Evolutionary conservation across 345 rosid genomes (phyloP).

Genomic region (Cardamine chenopodiifolia): DNA sequence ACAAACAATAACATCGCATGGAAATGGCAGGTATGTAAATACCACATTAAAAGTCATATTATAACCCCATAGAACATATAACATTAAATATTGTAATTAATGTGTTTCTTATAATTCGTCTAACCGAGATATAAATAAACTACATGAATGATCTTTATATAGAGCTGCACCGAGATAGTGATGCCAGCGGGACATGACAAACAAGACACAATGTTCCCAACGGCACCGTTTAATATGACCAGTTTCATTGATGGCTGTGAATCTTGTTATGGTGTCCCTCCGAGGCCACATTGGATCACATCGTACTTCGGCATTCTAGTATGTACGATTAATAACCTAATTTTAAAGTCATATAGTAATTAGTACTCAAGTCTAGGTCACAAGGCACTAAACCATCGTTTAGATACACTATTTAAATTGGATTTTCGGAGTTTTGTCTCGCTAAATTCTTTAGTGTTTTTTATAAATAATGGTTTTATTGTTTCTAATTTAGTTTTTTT

Average conservation of each 20-base stretch:
- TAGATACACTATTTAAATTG: neutral
- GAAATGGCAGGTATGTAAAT: conserved; percentile 50
- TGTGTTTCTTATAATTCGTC: neutral
- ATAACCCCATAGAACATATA: neutral
- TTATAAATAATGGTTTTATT: too few relatives aligned
- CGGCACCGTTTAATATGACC: conserved; percentile 50
- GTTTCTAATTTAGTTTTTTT: neutral
- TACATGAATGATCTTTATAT: neutral
- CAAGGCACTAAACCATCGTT: neutral
- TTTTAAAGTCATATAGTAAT: neutral
- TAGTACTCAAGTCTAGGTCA: neutral
- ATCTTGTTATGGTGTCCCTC: conserved; percentile 53
- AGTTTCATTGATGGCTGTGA: conserved; percentile 48
- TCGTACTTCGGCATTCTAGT: conserved; percentile 58
- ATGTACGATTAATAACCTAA: conserved; percentile 2
- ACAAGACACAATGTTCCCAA: conserved; percentile 59
- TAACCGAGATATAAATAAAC: neutral
- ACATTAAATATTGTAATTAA: neutral
- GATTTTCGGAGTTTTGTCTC: neutral
- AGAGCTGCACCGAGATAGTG: conserved; percentile 75
- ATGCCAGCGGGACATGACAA: conserved; percentile 57
- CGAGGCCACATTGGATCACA: conserved; percentile 75
- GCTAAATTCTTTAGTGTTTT: too few relatives aligned
- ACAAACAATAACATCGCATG: conserved; percentile 38
- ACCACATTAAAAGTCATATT: neutral